Evolutionary conservation across 805 yeast species (phyloP).

Genomic region (Suhomyces pyralidae): DNA sequence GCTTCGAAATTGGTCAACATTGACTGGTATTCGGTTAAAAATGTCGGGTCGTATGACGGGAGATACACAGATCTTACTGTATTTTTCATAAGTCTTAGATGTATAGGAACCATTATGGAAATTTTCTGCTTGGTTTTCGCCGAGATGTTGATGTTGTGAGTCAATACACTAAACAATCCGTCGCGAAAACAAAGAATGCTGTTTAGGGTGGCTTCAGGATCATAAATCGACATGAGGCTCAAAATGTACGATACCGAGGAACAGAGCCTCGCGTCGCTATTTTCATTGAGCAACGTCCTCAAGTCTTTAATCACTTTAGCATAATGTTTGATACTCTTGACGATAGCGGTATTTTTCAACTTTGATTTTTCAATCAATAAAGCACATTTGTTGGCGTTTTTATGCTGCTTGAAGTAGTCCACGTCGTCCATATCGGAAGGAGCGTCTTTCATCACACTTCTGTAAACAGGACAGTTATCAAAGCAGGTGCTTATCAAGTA

Average conservation of each 20-base stretch:
- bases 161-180: conserved; percentile 37
- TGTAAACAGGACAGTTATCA: conserved; percentile 10
- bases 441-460: neutral
- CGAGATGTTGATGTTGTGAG: conserved; percentile 18
- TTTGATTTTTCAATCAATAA: conserved; percentile 10
- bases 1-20: conserved; percentile 26
- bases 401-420: neutral
- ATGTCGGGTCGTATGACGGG: conserved; percentile 33
- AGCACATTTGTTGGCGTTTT: neutral
- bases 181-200: conserved; percentile 39
- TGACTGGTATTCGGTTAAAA: conserved; percentile 26
- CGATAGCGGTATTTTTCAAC: conserved; percentile 25
- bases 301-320: conserved; percentile 35
- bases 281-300: conserved; percentile 24
- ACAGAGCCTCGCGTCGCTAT: conserved; percentile 28
- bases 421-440: neutral
- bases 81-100: conserved; percentile 34
- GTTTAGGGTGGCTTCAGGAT: conserved; percentile 39
- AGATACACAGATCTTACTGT: conserved; percentile 32
- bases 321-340: conserved; percentile 35
- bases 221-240: conserved; percentile 40
- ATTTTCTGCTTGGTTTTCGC: conserved; percentile 10
- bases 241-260: conserved; percentile 36
- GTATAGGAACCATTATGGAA: conserved; percentile 26
- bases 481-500: conserved; percentile 32